Evolutionary conservation across 495 filamentous ascomycete species (phyloP).

Genomic region (Lepraria neglecta): DNA sequence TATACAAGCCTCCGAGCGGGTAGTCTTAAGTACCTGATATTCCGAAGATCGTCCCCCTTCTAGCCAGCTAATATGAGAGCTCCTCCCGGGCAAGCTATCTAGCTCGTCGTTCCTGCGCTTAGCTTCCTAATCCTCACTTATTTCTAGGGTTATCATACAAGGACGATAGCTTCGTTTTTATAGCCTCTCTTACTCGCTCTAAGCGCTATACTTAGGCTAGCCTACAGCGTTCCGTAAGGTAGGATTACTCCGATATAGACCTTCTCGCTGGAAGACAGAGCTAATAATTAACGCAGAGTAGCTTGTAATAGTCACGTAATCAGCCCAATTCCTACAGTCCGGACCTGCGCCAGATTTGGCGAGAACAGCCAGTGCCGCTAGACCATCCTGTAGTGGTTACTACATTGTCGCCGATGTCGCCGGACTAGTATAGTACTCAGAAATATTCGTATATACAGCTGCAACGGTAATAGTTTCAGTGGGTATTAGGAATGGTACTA

Average conservation of each 20-base stretch:
- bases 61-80: conserved; percentile 19
- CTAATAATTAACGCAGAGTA: conserved; percentile 6
- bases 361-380: neutral
- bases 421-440: conserved; percentile 26
- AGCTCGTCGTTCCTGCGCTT: neutral
- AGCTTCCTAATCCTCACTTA: neutral
- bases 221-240: conserved; percentile 10
- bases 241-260: neutral
- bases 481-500: conserved; percentile 19
- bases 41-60: conserved; percentile 12
- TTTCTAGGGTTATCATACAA: neutral
- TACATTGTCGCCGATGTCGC: conserved; percentile 26
- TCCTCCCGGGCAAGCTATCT: conserved; percentile 9
- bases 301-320: conserved; percentile 14
- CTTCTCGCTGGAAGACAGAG: neutral
- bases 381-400: conserved; percentile 20
- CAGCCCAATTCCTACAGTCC: conserved; percentile 7
- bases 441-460: conserved; percentile 28
- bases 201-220: neutral
- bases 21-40: conserved; percentile 21
- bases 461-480: conserved; percentile 21
- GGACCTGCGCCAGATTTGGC: conserved; percentile 19
- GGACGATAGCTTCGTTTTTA: conserved; percentile 5
- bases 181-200: neutral
- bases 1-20: conserved; percentile 17